phyloP scores from a whole-genome alignment of 1,284 basidiomycete species.

The Sphaerobolus stellatus region DNA sequence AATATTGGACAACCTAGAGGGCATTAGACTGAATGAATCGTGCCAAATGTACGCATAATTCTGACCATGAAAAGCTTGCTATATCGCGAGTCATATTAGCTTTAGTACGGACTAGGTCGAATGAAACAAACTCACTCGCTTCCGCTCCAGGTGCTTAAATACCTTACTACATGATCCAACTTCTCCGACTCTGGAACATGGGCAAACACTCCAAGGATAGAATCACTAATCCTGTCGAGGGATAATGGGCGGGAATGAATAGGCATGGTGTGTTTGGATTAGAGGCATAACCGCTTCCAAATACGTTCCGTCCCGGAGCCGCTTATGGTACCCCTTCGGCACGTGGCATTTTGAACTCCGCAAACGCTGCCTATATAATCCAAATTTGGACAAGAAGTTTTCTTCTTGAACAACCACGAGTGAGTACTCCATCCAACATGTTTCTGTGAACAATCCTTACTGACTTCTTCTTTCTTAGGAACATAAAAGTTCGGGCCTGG shows the following conservation, averaged over 20 bases:
- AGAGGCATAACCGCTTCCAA: not conserved
- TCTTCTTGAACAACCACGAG: not conserved
- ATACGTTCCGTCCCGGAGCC: not conserved
- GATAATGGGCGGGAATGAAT: conserved; percentile 7
- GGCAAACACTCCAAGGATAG: conserved; percentile 61
- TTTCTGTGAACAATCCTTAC: not conserved
- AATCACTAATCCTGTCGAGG: conserved; percentile 47
- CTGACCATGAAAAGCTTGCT: conserved; percentile 77
- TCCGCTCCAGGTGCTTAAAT: conserved; percentile 76
- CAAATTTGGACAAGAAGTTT: not conserved
- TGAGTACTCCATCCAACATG: too few species aligned
- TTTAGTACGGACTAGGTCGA: conserved; percentile 2
- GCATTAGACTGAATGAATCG: not conserved
- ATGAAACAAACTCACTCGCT: conserved; percentile 63
- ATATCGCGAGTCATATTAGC: conserved; percentile 14
- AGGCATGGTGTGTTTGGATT: conserved; percentile 6
- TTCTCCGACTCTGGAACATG: conserved; percentile 56
- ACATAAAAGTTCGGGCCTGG: conserved; percentile 87
- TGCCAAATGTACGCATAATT: not conserved
- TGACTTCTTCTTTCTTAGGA: conserved; percentile 31
- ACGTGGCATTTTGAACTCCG: conserved; percentile 3
- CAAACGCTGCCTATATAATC: conserved; percentile 2
- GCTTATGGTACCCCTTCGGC: conserved; percentile 2
- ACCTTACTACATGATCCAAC: conserved; percentile 68
- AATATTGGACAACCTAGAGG: conserved; percentile 65